Evolutionary conservation across 192 early-diverging fungal species (phyloP).

Genomic region (Umbelopsis vinacea): DNA sequence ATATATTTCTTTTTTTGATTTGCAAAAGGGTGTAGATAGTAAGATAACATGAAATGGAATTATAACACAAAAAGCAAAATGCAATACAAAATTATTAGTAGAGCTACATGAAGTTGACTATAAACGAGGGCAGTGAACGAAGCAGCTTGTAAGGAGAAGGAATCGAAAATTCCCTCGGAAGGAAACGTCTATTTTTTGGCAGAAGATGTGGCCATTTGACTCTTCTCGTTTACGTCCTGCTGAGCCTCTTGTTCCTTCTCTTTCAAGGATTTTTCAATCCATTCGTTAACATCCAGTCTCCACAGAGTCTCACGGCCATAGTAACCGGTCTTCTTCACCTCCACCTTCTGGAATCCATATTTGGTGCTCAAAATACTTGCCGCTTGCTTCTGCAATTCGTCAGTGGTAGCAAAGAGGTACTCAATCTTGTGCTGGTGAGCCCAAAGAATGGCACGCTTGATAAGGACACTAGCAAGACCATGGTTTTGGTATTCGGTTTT

Average conservation of each 20-base stretch:
- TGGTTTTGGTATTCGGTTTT: slow-evolving; percentile 42
- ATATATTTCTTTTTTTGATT: too few relatives aligned
- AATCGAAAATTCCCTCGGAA: too few relatives aligned
- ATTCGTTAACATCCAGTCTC: slow-evolving; percentile 41
- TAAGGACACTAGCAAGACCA: slow-evolving; percentile 41
- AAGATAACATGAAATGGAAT: too few relatives aligned
- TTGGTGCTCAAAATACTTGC: slow-evolving; percentile 31
- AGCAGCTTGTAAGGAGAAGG: too few relatives aligned
- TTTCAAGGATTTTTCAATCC: slow-evolving; percentile 33
- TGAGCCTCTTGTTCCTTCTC: slow-evolving; percentile 9
- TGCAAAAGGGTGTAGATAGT: too few relatives aligned
- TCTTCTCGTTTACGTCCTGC: too few relatives aligned
- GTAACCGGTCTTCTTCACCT: slow-evolving; percentile 28
- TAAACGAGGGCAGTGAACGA: too few relatives aligned
- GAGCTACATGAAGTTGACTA: too few relatives aligned
- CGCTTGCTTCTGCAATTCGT: slow-evolving; percentile 33
- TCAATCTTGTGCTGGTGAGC: slow-evolving; percentile 39
- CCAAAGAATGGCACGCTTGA: slow-evolving; percentile 43
- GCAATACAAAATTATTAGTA: too few relatives aligned
- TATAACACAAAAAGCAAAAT: too few relatives aligned
- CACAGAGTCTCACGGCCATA: slow-evolving; percentile 28
- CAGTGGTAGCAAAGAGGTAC: slow-evolving; percentile 40
- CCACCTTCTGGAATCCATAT: slow-evolving; percentile 33
- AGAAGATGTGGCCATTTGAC: too few relatives aligned
- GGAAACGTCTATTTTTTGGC: too few relatives aligned